Evolutionary conservation across 768 basidiomycete species (phyloP).

Genomic region (Daedaleopsis sinensis): DNA sequence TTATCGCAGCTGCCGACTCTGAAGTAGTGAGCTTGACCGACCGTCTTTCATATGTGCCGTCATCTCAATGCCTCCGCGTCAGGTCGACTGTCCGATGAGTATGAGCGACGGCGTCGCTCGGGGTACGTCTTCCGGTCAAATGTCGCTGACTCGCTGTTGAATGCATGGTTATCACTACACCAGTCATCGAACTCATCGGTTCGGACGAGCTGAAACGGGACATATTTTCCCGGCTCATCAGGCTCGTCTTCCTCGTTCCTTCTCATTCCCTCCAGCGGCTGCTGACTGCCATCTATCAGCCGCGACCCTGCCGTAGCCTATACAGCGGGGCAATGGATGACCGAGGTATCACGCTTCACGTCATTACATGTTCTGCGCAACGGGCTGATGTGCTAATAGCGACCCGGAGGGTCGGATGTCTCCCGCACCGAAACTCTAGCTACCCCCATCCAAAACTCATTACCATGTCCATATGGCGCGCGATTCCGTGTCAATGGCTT

Average conservation of each 20-base stretch:
- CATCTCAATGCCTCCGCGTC: background rate
- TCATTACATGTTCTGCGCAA: background rate
- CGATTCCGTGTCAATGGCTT: constrained; percentile 66
- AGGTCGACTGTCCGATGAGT: constrained; percentile 73
- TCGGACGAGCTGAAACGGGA: constrained; percentile 60
- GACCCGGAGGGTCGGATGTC: constrained; percentile 76
- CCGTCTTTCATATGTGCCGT: background rate
- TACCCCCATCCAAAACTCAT: constrained; percentile 34
- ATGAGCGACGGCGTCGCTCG: constrained; percentile 83
- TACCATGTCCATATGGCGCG: constrained; percentile 43
- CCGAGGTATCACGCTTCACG: constrained; percentile 49
- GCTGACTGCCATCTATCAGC: constrained; percentile 36
- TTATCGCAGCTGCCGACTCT: constrained; percentile 64
- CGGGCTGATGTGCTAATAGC: constrained; percentile 37
- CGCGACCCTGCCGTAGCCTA: constrained; percentile 64
- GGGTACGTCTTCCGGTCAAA: constrained; percentile 33
- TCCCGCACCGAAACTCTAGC: constrained; percentile 74
- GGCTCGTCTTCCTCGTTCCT: constrained; percentile 40
- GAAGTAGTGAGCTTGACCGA: constrained; percentile 50
- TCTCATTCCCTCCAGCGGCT: background rate
- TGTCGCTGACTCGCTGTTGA: background rate
- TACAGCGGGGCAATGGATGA: constrained; percentile 87
- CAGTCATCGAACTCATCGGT: constrained; percentile 68
- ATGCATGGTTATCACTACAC: background rate
- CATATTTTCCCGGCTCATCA: constrained; percentile 60